Evolutionary conservation across 2,329 filamentous ascomycete genomes (phyloP).

Genomic region (Talaromyces sp.): DNA sequence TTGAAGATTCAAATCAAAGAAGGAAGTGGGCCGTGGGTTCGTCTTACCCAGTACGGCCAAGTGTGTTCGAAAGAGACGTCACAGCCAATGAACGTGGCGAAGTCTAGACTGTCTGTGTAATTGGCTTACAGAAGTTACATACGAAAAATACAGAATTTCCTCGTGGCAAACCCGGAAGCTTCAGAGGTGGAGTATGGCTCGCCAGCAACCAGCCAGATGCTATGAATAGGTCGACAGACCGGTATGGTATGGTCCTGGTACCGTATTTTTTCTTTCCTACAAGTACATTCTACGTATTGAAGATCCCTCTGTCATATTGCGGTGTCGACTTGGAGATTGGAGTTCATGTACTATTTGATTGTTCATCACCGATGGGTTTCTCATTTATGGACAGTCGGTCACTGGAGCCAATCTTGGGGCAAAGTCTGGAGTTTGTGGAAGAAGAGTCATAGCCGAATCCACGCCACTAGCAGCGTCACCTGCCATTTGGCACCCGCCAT

Average conservation of each 20-base stretch:
- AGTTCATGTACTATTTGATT: neutral
- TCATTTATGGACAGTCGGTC: neutral
- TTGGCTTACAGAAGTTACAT: neutral
- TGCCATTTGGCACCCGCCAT: neutral
- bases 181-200: neutral
- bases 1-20: neutral
- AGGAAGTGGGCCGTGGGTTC: neutral
- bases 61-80: neutral
- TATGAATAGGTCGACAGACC: neutral
- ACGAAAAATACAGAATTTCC: neutral
- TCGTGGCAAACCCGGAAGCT: slow-evolving; percentile 7
- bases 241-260: neutral
- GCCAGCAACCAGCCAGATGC: neutral
- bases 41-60: neutral
- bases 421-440: neutral
- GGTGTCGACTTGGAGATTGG: neutral
- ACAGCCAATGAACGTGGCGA: slow-evolving; percentile 9
- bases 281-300: neutral
- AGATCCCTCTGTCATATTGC: neutral
- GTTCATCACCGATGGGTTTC: neutral
- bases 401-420: neutral
- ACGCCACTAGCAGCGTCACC: slow-evolving; percentile 9
- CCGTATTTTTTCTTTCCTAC: neutral
- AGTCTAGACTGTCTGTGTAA: neutral
- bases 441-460: slow-evolving; percentile 1